Conservation (phyloP, 306 rosid genomes). For the Dryas drummondii region DNA sequence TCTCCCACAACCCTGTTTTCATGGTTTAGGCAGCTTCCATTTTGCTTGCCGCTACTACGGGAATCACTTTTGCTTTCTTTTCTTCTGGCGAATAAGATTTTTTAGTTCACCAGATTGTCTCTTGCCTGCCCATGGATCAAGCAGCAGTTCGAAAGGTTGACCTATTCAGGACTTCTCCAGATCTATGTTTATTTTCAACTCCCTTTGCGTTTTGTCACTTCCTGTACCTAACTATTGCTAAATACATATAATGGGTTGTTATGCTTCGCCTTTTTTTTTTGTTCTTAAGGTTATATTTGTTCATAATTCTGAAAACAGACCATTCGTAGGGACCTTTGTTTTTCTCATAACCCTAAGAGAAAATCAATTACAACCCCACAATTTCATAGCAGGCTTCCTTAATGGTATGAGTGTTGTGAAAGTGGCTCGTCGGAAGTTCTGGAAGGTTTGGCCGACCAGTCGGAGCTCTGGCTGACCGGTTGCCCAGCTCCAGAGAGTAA, state of each 20-base stretch:
- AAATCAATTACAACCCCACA: background rate
- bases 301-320: background rate
- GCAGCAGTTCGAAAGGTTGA: background rate
- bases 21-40: background rate
- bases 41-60: too few species aligned
- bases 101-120: background rate
- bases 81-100: background rate
- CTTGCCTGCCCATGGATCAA: background rate
- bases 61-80: too few species aligned
- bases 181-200: background rate
- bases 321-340: background rate
- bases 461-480: too few species aligned
- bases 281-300: background rate
- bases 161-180: background rate
- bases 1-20: constrained; percentile 9
- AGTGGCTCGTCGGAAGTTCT: too few species aligned
- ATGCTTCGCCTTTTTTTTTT: background rate
- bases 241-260: background rate
- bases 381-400: background rate
- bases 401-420: too few species aligned
- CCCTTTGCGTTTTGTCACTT: background rate
- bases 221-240: background rate
- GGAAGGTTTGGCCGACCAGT: too few species aligned
- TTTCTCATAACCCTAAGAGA: background rate
- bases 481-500: too few species aligned